phyloP scores from a whole-genome alignment of 257 asterid genomes.

The Nicotiana noctiflora region DNA sequence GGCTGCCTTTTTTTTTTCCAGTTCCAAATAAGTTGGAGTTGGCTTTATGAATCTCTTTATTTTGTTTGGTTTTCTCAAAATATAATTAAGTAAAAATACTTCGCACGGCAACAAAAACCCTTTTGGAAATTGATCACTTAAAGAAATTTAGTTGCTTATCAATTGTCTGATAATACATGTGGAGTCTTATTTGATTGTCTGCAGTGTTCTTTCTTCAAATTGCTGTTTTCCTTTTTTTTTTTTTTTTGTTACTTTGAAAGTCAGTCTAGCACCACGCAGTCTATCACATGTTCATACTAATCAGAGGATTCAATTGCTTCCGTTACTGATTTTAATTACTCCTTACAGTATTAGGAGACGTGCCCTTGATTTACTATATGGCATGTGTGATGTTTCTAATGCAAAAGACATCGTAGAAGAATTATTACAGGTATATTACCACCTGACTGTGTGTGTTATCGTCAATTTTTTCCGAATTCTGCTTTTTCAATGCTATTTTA shows the following conservation, averaged over 20 bases:
- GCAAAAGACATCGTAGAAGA: conserved; percentile 98
- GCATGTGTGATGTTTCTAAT: conserved; percentile 97
- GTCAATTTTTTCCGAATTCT: background rate
- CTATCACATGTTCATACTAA: background rate
- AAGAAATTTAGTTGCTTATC: background rate
- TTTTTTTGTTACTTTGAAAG: background rate
- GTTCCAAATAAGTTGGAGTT: background rate
- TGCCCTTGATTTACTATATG: conserved; percentile 94
- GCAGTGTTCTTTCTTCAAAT: background rate
- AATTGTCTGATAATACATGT: background rate
- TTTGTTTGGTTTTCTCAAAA: background rate
- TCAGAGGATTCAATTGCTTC: conserved; percentile 1
- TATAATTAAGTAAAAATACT: no score
- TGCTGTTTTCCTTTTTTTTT: background rate
- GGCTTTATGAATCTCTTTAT: background rate
- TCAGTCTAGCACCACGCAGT: background rate
- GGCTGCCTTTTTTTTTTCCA: no score
- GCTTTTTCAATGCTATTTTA: background rate
- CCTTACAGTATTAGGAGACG: conserved; percentile 78
- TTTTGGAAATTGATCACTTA: background rate
- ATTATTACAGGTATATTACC: conserved; percentile 63
- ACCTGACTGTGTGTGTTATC: conserved; percentile 3
- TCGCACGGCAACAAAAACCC: background rate
- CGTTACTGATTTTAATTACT: conserved; percentile 13
- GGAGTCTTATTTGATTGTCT: background rate